Conservation (phyloP, 805 yeast genomes). For the Torulaspora delbrueckii region DNA sequence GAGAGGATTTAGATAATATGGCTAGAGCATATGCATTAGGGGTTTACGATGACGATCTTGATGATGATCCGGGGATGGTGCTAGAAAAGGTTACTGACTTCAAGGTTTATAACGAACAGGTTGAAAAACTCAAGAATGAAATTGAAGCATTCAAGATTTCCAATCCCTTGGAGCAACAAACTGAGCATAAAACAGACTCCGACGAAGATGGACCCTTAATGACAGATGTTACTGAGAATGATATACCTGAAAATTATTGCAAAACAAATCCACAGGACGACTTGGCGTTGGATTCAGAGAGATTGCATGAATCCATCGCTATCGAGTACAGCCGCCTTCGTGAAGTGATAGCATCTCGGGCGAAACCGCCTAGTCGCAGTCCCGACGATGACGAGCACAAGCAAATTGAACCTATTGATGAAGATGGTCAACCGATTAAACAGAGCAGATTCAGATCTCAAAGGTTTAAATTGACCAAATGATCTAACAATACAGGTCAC, state of each 20-base stretch:
- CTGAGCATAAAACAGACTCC: conserved; percentile 1
- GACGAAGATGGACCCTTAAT: conserved; percentile 28
- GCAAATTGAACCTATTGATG: conserved; percentile 67
- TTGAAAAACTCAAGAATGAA: conserved; percentile 35
- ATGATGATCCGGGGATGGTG: conserved; percentile 49
- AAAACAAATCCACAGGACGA: conserved; percentile 23
- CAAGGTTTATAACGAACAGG: conserved; percentile 44
- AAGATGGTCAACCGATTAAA: conserved; percentile 51
- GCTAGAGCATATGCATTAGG: conserved; percentile 58
- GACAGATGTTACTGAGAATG: conserved; percentile 33
- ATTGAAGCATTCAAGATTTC: conserved; percentile 23
- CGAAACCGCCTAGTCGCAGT: conserved; percentile 1
- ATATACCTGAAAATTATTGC: conserved; percentile 22
- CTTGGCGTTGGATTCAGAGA: conserved; percentile 24
- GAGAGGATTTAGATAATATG: conserved; percentile 50
- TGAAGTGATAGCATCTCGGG: conserved; percentile 41
- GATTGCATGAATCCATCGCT: conserved; percentile 45
- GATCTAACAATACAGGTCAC: background rate
- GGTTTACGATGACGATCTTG: conserved; percentile 55
- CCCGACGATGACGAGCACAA: conserved; percentile 40
- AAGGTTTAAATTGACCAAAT: conserved; percentile 11
- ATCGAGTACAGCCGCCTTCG: conserved; percentile 54
- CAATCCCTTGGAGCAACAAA: conserved; percentile 13
- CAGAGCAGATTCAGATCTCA: conserved; percentile 69
- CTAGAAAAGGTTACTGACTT: conserved; percentile 53